Evolutionary conservation across 208 protist genomes (phyloP).

Genomic region (Polymyxa betae): DNA sequence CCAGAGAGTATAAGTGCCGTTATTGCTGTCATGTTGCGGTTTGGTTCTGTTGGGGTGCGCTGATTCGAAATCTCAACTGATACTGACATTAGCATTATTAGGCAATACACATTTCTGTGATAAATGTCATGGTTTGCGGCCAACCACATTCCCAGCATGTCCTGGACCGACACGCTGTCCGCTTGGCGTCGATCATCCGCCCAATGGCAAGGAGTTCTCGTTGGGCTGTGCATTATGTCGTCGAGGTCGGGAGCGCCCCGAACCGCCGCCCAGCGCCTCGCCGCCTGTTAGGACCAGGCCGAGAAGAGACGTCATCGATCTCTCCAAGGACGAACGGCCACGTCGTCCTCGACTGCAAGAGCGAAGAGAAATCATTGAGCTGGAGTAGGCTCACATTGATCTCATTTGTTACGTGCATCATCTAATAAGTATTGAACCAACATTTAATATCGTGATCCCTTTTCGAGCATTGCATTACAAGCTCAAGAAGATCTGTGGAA

Average conservation of each 20-base stretch:
- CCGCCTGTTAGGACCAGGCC: too few species aligned
- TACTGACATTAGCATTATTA: not conserved
- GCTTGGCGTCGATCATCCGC: constrained; percentile 46
- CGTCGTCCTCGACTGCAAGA: too few species aligned
- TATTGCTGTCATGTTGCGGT: constrained; percentile 60
- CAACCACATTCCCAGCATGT: not conserved
- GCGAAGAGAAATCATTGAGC: too few species aligned
- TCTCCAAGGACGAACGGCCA: too few species aligned
- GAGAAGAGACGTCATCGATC: too few species aligned
- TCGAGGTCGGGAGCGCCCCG: not conserved
- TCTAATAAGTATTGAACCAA: too few species aligned
- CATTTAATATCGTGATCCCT: too few species aligned
- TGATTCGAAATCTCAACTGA: not conserved
- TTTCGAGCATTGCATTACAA: too few species aligned
- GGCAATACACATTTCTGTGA: constrained; percentile 61
- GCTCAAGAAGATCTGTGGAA: too few species aligned
- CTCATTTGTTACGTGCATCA: too few species aligned
- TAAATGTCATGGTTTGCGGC: constrained; percentile 51
- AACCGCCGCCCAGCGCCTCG: too few species aligned
- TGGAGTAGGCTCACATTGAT: too few species aligned
- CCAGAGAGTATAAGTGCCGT: constrained; percentile 54
- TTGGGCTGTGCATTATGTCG: constrained; percentile 51
- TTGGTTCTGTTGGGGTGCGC: constrained; percentile 61
- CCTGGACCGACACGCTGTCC: constrained; percentile 26
- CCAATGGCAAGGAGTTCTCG: constrained; percentile 50